Percentiles rank a stretch among this genome's conserved stretches.
Conservation (phyloP, 2,329 filamentous ascomycete species). For the Hymenoscyphus occultus region DNA sequence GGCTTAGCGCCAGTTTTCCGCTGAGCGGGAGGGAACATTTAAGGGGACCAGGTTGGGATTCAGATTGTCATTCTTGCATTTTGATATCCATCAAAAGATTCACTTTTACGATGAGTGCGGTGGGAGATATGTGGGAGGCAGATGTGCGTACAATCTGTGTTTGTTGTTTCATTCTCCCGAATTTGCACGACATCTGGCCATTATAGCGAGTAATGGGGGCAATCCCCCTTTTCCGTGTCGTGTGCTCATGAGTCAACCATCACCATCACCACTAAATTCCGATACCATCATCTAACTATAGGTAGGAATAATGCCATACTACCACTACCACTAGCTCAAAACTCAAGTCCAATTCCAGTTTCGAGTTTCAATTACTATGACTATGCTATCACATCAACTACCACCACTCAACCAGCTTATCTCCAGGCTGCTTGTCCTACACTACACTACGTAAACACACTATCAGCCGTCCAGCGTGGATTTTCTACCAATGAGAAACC, state of each 20-base stretch:
- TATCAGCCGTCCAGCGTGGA: too few relatives aligned
- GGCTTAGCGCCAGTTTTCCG: not conserved
- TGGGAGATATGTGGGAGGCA: not conserved
- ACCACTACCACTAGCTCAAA: not conserved
- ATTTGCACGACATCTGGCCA: not conserved
- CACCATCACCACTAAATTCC: not conserved
- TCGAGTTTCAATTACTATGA: too few relatives aligned
- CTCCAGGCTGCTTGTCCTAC: too few relatives aligned
- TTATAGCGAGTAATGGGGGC: not conserved
- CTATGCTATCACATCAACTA: too few relatives aligned
- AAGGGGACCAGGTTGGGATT: too few relatives aligned
- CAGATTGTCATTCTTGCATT: not conserved
- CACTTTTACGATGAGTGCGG: not conserved
- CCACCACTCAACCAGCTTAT: too few relatives aligned
- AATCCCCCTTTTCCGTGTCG: not conserved
- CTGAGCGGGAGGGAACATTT: not conserved
- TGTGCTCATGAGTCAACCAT: slow-evolving; percentile 4
- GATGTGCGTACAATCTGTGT: slow-evolving; percentile 1
- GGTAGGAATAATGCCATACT: not conserved
- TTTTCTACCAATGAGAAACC: too few relatives aligned
- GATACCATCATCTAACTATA: not conserved
- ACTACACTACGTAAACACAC: too few relatives aligned
- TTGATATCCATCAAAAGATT: not conserved
- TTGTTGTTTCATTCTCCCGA: not conserved
- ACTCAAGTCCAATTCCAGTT: too few relatives aligned